Evolutionary conservation across 1,284 basidiomycete species (phyloP).

Genomic region (Phaffia rhodozyma): DNA sequence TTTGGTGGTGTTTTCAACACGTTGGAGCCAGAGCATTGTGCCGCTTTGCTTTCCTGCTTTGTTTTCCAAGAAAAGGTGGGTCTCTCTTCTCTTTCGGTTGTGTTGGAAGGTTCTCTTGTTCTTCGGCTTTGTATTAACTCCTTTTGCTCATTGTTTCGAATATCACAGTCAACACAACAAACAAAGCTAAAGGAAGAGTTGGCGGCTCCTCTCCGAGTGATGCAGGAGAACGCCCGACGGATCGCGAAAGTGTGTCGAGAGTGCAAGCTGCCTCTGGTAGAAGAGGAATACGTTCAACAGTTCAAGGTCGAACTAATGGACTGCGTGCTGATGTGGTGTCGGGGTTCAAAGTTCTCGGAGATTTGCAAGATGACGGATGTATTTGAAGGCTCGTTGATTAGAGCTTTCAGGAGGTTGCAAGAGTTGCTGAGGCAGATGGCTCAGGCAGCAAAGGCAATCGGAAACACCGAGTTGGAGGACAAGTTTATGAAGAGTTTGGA

Average conservation of each 20-base stretch:
- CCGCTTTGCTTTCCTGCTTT: conserved; percentile 86
- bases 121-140: too few species aligned
- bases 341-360: conserved; percentile 89
- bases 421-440: conserved; percentile 94
- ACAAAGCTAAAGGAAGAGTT: conserved; percentile 85
- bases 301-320: conserved; percentile 99
- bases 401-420: conserved; percentile 84
- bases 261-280: conserved; percentile 73
- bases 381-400: conserved; percentile 89
- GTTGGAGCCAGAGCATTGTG: conserved; percentile 80
- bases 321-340: conserved; percentile 91
- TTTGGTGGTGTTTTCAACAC: conserved; percentile 95
- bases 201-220: conserved; percentile 75
- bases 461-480: conserved; percentile 80
- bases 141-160: neutral
- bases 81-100: neutral
- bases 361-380: conserved; percentile 66
- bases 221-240: conserved; percentile 88
- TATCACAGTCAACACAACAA: conserved; percentile 64
- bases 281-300: conserved; percentile 87
- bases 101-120: neutral
- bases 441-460: conserved; percentile 87
- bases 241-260: conserved; percentile 95
- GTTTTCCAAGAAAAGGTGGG: conserved; percentile 93
- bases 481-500: conserved; percentile 80